Base-by-base conservation (phyloP, 345 rosid species). In the Diplotaxis tenuifolia region DNA sequence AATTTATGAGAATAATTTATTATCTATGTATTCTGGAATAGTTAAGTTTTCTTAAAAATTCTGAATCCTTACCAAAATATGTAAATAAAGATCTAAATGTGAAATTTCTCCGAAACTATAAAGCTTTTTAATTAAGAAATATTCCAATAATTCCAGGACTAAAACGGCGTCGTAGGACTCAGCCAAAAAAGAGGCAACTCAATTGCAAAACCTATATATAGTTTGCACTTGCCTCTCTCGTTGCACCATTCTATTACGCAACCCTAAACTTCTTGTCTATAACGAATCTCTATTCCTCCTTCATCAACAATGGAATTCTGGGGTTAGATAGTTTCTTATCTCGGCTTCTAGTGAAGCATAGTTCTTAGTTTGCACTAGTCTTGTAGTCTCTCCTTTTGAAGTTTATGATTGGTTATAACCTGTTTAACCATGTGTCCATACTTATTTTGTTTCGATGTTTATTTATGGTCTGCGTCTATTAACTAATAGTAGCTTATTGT, bases 231-330 rank as follows among this genome's bases (percentile, higher is more conserved):
- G 19, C 66, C 67, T 73, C 74, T 18, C 22, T 20, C 32, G 61
- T 16, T 40, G 19, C 50, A 45, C 1, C 9, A n/a, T 6, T 45
- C 50, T n/a, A 45, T 45, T 45, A n/a, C 8, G 50, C 19, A n/a
- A 19, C 50, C 50, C 18, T 45, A 45, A 45, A 45, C 7, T 42
- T 18, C n/a, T 18, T 54, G 2, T 7, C 67, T 22, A 22, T 16
- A 31, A 7, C 14, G 15, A 34, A 2, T 15, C 50, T 45, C 19
- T 45, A n/a, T 45, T 45, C 6, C 18, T 45, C 50, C 50, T 45
- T 45, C 52, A n/a, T 75, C 64, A 34, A 23, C 71, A 27, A 87
- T 87, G 92, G 89, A 87, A 75, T 87, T 87, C 64, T 85, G 92
- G 92, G 89, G 89, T 87, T 8, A 11, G 12, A 6, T 58, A 50